Percentiles rank a stretch among this genome's conserved stretches.
These are phyloP conservation scores for Mycena chlorophos DNA, from an alignment of 768 basidiomycete species.

Conservation along the genomic window DNA sequence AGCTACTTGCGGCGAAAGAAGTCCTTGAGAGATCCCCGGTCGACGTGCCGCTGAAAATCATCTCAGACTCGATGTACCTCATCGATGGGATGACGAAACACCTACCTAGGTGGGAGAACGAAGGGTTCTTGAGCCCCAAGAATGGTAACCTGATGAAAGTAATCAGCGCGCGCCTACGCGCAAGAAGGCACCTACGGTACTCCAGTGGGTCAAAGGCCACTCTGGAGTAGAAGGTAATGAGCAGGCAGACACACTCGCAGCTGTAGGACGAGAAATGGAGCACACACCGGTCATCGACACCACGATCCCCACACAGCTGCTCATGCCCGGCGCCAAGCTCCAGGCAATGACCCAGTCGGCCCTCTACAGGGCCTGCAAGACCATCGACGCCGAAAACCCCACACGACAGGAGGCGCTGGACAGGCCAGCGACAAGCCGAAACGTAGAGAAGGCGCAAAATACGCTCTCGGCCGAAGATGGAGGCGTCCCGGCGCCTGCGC, in stretches of 20 bases:
- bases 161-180: background rate
- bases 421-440: no score
- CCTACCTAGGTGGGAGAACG: conserved; percentile 8
- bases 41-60: background rate
- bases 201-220: conserved; percentile 32
- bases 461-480: no score
- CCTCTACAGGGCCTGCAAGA: no score
- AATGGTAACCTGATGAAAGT: background rate
- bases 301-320: no score
- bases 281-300: conserved; percentile 5
- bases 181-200: conserved; percentile 18
- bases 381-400: no score
- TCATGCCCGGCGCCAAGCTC: conserved; percentile 20
- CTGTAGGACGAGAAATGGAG: conserved; percentile 13
- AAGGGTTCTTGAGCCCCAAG: background rate
- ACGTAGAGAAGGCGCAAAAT: no score
- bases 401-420: no score
- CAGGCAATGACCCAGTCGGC: conserved; percentile 15
- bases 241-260: conserved; percentile 25
- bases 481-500: background rate
- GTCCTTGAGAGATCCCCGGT: background rate
- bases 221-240: conserved; percentile 23
- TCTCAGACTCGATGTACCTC: conserved; percentile 8
- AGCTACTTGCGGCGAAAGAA: conserved; percentile 1
- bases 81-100: conserved; percentile 12